Evolutionary conservation across 257 asterid genomes (phyloP).

Genomic region (Lycium barbarum): DNA sequence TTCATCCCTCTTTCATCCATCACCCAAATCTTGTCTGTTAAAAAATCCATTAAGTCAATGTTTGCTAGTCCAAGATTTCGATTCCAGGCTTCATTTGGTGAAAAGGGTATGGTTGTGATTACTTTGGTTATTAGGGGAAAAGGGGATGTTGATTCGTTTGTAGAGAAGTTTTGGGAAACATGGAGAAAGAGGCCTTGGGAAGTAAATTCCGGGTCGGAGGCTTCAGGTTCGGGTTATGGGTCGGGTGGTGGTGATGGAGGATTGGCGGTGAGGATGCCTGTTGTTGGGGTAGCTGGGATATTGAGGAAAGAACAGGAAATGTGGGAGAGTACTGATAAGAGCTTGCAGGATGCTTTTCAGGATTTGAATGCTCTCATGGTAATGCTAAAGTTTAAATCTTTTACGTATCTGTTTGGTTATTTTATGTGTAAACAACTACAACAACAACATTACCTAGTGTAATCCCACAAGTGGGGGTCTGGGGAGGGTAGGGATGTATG

Average conservation of each 20-base stretch:
- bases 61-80: constrained; percentile 82
- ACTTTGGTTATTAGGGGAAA: constrained; percentile 72
- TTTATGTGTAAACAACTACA: neutral
- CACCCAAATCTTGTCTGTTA: constrained; percentile 59
- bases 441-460: too few relatives aligned
- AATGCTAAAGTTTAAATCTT: constrained; percentile 30
- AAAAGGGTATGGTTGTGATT: constrained; percentile 47
- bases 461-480: too few relatives aligned
- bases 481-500: too few relatives aligned
- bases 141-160: constrained; percentile 69
- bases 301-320: constrained; percentile 98
- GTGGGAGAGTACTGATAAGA: constrained; percentile 99
- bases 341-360: constrained; percentile 98
- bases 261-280: constrained; percentile 71
- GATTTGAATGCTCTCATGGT: constrained; percentile 99
- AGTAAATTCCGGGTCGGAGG: constrained; percentile 29
- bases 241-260: constrained; percentile 45
- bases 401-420: neutral
- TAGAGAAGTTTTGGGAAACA: constrained; percentile 83
- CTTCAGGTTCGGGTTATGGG: constrained; percentile 41
- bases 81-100: constrained; percentile 67
- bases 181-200: constrained; percentile 87
- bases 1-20: constrained; percentile 67
- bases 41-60: constrained; percentile 76
- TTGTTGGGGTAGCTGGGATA: constrained; percentile 93